Percentiles rank a stretch among this genome's conserved stretches.
Evolutionary conservation across 768 basidiomycete genomes (phyloP).

Genomic region (Boletus coccyginus): DNA sequence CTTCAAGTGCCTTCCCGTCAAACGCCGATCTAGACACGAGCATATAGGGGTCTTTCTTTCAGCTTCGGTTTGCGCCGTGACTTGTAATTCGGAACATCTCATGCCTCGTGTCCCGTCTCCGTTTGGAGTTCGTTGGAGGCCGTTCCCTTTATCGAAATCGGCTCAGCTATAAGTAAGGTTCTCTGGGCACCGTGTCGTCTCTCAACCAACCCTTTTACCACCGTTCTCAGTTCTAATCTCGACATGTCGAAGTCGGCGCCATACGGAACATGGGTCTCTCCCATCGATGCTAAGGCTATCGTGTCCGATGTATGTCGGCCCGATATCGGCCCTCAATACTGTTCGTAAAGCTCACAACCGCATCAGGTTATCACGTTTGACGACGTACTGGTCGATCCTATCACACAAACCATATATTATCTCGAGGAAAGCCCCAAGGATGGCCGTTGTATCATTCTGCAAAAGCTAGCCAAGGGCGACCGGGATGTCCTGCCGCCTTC

Average conservation of each 20-base stretch:
- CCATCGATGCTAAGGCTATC: constrained; percentile 49
- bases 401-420: constrained; percentile 46
- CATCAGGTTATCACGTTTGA: constrained; percentile 28
- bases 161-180: background rate
- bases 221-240: background rate
- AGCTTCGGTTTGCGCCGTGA: background rate
- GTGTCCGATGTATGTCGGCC: constrained; percentile 35
- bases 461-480: constrained; percentile 32
- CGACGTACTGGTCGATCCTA: constrained; percentile 54
- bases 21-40: background rate
- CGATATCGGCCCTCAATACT: too few relatives aligned
- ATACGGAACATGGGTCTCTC: constrained; percentile 60
- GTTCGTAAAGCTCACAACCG: background rate
- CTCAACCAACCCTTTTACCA: background rate
- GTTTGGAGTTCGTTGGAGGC: background rate
- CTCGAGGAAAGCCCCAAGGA: constrained; percentile 51
- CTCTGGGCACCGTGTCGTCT: background rate
- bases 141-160: background rate
- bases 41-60: too few relatives aligned
- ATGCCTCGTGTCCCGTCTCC: background rate
- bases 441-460: constrained; percentile 53
- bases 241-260: constrained; percentile 35
- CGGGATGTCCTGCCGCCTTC: constrained; percentile 48
- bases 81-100: background rate
- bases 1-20: background rate